These are phyloP conservation scores for Hysterangium stoloniferum DNA, from an alignment of 768 basidiomycete species.

Conservation along the genomic window DNA sequence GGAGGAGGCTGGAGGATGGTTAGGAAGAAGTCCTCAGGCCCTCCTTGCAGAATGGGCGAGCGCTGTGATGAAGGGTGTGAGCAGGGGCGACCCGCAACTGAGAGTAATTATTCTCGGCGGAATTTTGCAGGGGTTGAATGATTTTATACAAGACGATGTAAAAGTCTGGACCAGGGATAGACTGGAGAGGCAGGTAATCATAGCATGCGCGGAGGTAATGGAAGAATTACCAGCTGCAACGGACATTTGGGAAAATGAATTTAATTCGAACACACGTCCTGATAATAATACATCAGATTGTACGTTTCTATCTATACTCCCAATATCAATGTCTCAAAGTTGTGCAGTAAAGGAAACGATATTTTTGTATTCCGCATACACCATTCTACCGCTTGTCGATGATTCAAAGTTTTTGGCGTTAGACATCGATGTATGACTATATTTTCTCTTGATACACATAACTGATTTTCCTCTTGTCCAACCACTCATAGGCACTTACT, in stretches of 20 bases:
- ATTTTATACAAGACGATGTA: constrained; percentile 31
- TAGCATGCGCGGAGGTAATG: constrained; percentile 68
- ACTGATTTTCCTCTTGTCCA: background rate
- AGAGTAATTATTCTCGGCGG: constrained; percentile 59
- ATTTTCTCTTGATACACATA: background rate
- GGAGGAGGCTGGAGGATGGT: constrained; percentile 24
- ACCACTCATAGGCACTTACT: background rate
- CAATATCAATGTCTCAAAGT: background rate
- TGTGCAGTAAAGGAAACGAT: background rate
- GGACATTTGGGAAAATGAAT: constrained; percentile 59
- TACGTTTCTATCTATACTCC: too few relatives aligned
- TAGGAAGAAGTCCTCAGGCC: constrained; percentile 27
- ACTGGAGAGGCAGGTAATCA: constrained; percentile 58
- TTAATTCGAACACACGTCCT: constrained; percentile 21
- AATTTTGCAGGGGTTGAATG: constrained; percentile 55
- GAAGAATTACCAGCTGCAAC: constrained; percentile 31
- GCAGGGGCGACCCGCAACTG: constrained; percentile 57
- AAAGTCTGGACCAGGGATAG: constrained; percentile 27
- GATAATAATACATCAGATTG: too few relatives aligned
- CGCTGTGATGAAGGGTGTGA: constrained; percentile 47
- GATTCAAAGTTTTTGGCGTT: background rate
- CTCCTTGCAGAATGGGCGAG: constrained; percentile 42
- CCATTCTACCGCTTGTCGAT: background rate
- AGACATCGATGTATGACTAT: too few relatives aligned
- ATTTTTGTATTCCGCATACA: constrained; percentile 5